A percentile compares a stretch with the other conserved stretches of the same genome.
phyloP scores from a whole-genome alignment of 495 filamentous ascomycete species.

The Pseudomonodictys pantanalensis region DNA sequence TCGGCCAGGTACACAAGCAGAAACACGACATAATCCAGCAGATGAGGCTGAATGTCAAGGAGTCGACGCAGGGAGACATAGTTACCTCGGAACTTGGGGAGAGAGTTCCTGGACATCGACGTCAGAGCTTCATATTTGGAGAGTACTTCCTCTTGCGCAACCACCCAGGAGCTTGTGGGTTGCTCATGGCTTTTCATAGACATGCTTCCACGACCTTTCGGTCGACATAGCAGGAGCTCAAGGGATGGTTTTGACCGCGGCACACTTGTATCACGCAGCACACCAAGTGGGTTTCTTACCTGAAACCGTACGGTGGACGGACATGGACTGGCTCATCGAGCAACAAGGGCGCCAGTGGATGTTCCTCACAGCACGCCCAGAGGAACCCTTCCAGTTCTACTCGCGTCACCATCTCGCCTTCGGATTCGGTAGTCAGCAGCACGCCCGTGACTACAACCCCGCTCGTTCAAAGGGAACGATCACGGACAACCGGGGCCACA shows the following conservation, averaged over 20 bases:
- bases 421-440: too few relatives aligned
- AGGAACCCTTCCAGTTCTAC: neutral
- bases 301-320: neutral
- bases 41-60: too few relatives aligned
- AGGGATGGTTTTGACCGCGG: neutral
- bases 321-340: constrained; percentile 4
- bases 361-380: neutral
- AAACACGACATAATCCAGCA: too few relatives aligned
- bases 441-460: too few relatives aligned
- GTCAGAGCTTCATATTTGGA: neutral
- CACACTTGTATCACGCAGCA: constrained; percentile 4
- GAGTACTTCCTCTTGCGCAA: neutral
- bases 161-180: neutral
- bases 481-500: too few relatives aligned
- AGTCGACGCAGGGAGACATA: too few relatives aligned
- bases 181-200: neutral
- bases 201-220: neutral
- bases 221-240: neutral
- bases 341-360: neutral
- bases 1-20: too few relatives aligned
- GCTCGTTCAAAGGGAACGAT: too few relatives aligned
- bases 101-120: neutral
- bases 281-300: neutral
- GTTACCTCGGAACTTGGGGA: too few relatives aligned
- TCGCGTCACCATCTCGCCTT: neutral